phyloP scores from a whole-genome alignment of 1,139 yeast species.

The Suhomyces kunorum region DNA sequence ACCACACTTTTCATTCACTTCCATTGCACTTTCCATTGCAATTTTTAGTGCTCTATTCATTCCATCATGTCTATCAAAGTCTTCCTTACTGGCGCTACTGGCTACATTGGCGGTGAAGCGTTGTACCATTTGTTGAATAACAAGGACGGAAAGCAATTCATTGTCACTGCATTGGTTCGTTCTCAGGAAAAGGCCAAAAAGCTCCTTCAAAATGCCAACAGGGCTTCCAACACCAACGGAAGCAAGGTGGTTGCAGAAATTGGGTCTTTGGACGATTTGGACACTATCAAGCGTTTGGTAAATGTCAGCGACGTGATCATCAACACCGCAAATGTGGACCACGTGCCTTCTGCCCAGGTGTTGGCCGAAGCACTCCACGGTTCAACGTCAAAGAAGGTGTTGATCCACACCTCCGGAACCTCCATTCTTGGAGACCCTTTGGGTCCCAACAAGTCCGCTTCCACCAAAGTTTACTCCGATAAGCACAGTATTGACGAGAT shows the following conservation, averaged over 20 bases:
- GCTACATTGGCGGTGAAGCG: constrained; percentile 33
- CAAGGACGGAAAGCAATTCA: constrained; percentile 16
- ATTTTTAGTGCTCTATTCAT: too few species aligned
- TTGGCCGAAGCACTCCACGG: constrained; percentile 20
- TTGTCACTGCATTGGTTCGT: constrained; percentile 30
- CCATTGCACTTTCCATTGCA: background rate
- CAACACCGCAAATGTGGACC: constrained; percentile 42
- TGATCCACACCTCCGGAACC: constrained; percentile 45
- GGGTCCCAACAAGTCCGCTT: constrained; percentile 21
- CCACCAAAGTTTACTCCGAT: constrained; percentile 33
- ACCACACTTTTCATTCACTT: too few species aligned
- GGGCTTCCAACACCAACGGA: constrained; percentile 18
- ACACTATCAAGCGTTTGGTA: constrained; percentile 25
- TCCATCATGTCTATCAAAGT: constrained; percentile 4
- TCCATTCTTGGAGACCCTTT: constrained; percentile 33
- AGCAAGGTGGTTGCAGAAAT: constrained; percentile 20
- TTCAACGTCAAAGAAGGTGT: constrained; percentile 20
- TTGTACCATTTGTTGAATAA: constrained; percentile 26
- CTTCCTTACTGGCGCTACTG: constrained; percentile 36
- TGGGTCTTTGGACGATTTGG: constrained; percentile 27
- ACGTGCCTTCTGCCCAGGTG: constrained; percentile 32
- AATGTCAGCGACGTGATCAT: constrained; percentile 31
- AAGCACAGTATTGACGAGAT: constrained; percentile 30
- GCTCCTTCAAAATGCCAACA: constrained; percentile 18
- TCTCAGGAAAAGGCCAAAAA: constrained; percentile 25